Base-by-base conservation (phyloP, 2,329 filamentous ascomycete species). In the Xylaria sp. region DNA sequence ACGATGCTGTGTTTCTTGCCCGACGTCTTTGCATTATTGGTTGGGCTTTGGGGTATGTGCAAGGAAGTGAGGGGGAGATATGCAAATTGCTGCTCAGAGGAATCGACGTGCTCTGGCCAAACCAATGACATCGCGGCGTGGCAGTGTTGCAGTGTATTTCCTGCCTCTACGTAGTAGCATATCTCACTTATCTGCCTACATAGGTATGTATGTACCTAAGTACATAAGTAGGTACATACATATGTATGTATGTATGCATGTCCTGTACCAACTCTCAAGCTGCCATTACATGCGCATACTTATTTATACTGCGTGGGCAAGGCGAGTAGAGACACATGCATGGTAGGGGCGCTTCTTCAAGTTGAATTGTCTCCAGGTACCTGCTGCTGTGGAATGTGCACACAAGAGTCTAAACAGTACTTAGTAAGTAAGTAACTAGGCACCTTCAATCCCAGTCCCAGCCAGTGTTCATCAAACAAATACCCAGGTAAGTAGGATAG, bases 391-490 rank as follows among this genome's bases (percentile, higher is more conserved):
- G 10, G 36, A 15, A 38, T n/a, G n/a, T n/a, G n/a, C n/a, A n/a
- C n/a, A n/a, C n/a, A n/a, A n/a, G n/a, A n/a, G n/a, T 31, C 29
- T 31, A 7, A 7, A 31, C 29, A 31, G 29, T 31, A 31, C 29
- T 7, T 3, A 31, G 29, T n/a, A n/a, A n/a, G n/a, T n/a, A n/a
- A n/a, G n/a, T n/a, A n/a, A n/a, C n/a, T n/a, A n/a, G n/a, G 36
- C 38, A 42, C 42, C 20, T 45, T 45, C 20, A 22, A 22, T 4
- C n/a, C 39, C 5, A 27, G 17, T 33, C 45, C 29, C n/a, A 13
- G 39, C 36, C 55, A 38, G 57, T 51, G 31, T 38, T 62, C 36
- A 61, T 61, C 44, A 59, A 59, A 50, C 56, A 45, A 25, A 22
- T 22, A 39, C 11, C 6, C 22, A 44, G 42, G 4, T 29, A 49